Evolutionary conservation across 768 basidiomycete species (phyloP), one percentile per base, ranked within the genome.

Genomic region (Lentinula detonsa): DNA sequence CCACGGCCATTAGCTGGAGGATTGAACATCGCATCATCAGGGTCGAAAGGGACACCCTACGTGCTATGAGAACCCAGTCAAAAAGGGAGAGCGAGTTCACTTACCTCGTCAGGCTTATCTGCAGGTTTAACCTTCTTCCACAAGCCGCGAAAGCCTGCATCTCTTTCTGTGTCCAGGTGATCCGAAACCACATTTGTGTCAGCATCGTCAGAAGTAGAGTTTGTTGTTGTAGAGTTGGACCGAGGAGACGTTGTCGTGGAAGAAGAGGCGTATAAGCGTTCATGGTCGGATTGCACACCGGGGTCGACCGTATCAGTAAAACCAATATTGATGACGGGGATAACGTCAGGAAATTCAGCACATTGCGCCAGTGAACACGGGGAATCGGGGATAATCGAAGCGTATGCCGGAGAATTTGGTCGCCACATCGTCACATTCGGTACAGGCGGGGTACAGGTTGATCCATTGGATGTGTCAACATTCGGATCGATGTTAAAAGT

Each of bases 61-160:
- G 18, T 18, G 8, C 11, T 52, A 8, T 34, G 28, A 39, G 35
- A 52, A 11, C 23, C 4, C 3, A 9, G 9, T 21, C 28, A 28
- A 28, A 3, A 3, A 28, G 3, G 28, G 28, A 28, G 28, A 28
- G 28, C 3, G 3, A 28, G 3, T 28, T 21, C 31, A 61, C 78
- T 48, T 42, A 88, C 89, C 74, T 88, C 81, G 2, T 95, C 92
- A 1, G 94, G 91, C 68, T 93, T 91, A 64, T 90, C 88, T 11
- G 77, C 72, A 8, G 88, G 83, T 67, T 92, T 93, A 39, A 95
- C 82, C 67, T 86, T 88, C 63, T 79, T 81, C 94, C 94, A 97
- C 31, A 93, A 75, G 5, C 80, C 78, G 10, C 85, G 82, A 65
- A 94, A 90, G 18, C 85, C 78, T 62, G 78, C 86, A 76, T 68